These are phyloP conservation scores for Russula virescens DNA, from an alignment of 768 basidiomycete species.

Conservation along the genomic window DNA sequence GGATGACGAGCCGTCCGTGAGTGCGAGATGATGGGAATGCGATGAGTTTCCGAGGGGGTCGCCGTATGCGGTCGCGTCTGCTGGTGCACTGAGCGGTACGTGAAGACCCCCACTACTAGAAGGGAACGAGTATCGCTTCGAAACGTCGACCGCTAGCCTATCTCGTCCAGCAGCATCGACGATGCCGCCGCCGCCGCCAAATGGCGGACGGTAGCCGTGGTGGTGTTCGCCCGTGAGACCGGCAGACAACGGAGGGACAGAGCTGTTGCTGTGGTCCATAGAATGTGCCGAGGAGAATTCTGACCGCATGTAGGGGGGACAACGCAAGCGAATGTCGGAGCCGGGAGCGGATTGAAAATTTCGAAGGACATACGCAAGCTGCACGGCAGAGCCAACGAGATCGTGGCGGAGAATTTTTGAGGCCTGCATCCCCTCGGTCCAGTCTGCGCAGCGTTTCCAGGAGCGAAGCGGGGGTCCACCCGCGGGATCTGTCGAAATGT, in stretches of 20 bases:
- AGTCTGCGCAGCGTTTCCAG: constrained; percentile 66
- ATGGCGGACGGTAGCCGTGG: constrained; percentile 20
- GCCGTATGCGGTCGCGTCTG: constrained; percentile 8
- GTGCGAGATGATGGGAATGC: constrained; percentile 2
- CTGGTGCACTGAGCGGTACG: constrained; percentile 6
- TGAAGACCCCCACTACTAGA: background rate
- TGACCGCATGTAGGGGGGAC: constrained; percentile 18
- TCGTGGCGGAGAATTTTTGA: constrained; percentile 57
- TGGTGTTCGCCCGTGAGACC: constrained; percentile 5
- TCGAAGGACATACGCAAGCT: constrained; percentile 50
- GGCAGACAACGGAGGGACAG: constrained; percentile 2
- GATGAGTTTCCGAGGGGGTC: constrained; percentile 4
- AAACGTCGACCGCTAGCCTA: background rate
- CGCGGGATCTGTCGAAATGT: constrained; percentile 31
- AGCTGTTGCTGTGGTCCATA: background rate
- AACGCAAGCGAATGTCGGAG: constrained; percentile 21
- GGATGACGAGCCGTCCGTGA: constrained; percentile 2
- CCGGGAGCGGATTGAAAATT: constrained; percentile 13
- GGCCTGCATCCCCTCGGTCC: constrained; percentile 72
- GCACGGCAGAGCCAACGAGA: constrained; percentile 55
- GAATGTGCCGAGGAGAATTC: constrained; percentile 11
- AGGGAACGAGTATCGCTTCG: constrained; percentile 18
- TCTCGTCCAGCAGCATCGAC: constrained; percentile 5
- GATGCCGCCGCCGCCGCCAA: constrained; percentile 1
- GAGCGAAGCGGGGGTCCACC: constrained; percentile 34